phyloP scores from a whole-genome alignment of 331 rosid genomes.

The Acacia pycnantha region DNA sequence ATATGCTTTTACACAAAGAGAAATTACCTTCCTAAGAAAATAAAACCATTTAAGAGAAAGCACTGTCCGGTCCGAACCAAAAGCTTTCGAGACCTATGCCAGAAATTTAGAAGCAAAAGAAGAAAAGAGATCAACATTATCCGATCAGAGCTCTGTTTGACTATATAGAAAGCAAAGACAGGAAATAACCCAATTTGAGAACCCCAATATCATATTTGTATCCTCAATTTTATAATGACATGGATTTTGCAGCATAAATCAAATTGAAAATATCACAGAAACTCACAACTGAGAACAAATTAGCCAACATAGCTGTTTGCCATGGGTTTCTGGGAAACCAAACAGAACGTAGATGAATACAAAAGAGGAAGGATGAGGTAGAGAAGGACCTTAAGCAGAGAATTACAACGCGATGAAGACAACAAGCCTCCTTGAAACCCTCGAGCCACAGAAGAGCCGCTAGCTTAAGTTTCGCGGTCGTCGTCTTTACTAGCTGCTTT shows the following conservation, averaged over 20 bases:
- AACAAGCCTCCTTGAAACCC: conserved; percentile 80
- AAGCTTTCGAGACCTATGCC: conserved; percentile 59
- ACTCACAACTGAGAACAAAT: neutral
- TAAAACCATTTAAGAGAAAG: conserved; percentile 85
- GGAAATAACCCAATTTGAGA: neutral
- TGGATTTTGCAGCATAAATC: neutral
- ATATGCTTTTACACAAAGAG: neutral
- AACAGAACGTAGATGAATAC: conserved; percentile 9
- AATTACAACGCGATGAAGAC: conserved; percentile 81
- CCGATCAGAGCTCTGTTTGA: neutral
- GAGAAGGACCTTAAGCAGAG: conserved; percentile 55
- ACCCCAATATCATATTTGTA: neutral
- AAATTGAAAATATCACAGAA: neutral
- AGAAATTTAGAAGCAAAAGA: too few relatives aligned
- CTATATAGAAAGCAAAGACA: neutral
- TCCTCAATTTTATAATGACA: neutral
- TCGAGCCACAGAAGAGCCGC: conserved; percentile 59
- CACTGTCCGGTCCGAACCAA: conserved; percentile 83
- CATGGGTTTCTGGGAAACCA: neutral
- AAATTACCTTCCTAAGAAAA: conserved; percentile 83
- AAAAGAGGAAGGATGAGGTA: neutral
- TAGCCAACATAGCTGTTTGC: neutral
- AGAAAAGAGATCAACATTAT: neutral
- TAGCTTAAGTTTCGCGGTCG: conserved; percentile 29
- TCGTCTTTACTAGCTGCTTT: neutral